These are phyloP conservation scores for Tagetes patula DNA, from an alignment of 129 eudicot species.

Conservation along the genomic window DNA sequence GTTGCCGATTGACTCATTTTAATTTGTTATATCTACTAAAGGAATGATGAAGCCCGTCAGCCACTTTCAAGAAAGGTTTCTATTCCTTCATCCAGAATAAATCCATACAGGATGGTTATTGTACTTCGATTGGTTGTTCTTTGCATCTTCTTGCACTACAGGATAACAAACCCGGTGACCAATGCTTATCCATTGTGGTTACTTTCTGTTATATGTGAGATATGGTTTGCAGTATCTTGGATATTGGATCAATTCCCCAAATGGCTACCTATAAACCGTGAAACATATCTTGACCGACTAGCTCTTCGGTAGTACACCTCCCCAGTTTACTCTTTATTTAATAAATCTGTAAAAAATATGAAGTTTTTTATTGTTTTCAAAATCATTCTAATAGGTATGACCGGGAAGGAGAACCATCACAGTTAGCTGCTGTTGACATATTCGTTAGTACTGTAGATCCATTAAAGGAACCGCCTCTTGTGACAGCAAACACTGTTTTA, in stretches of 20 bases:
- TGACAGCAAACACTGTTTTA: slow-evolving; percentile 57
- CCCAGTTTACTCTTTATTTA: slow-evolving; percentile 29
- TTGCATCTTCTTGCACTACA: slow-evolving; percentile 51
- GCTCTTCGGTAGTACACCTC: slow-evolving; percentile 59
- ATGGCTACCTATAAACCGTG: slow-evolving; percentile 98
- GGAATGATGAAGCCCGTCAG: slow-evolving; percentile 97
- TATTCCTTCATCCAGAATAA: slow-evolving; percentile 82
- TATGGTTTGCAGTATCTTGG: slow-evolving; percentile 73
- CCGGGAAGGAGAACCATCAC: slow-evolving; percentile 96
- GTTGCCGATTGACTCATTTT: slow-evolving; percentile 16
- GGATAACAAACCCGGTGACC: slow-evolving; percentile 56
- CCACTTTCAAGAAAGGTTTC: slow-evolving; percentile 99
- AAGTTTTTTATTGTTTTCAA: neutral
- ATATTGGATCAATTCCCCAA: slow-evolving; percentile 99
- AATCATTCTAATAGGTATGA: slow-evolving; percentile 63
- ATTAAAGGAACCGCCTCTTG: slow-evolving; percentile 56
- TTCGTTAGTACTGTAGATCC: slow-evolving; percentile 99
- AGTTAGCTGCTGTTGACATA: slow-evolving; percentile 94
- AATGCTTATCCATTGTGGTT: slow-evolving; percentile 55
- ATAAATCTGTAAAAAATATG: neutral
- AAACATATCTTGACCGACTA: slow-evolving; percentile 94
- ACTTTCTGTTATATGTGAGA: slow-evolving; percentile 56
- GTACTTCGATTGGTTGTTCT: slow-evolving; percentile 65
- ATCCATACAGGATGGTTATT: slow-evolving; percentile 98
- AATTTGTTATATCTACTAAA: slow-evolving; percentile 37